These are phyloP conservation scores for Leucogyrophana mollusca DNA, from an alignment of 768 basidiomycete species.

Conservation along the genomic window DNA sequence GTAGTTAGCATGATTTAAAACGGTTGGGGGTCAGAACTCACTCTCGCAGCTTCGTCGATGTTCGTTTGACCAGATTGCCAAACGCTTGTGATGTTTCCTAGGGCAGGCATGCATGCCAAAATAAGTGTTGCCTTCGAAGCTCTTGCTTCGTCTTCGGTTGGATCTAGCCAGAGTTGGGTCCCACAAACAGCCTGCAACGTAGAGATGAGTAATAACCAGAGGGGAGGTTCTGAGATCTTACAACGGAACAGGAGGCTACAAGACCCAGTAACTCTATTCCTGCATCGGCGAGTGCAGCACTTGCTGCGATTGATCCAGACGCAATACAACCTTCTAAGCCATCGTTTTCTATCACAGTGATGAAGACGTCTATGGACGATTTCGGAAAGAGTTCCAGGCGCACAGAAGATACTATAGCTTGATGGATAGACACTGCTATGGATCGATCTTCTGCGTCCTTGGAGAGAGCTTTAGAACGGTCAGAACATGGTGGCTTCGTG, in stretches of 20 bases:
- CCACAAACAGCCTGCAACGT: conserved; percentile 51
- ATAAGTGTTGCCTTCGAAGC: conserved; percentile 66
- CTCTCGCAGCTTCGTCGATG: conserved; percentile 51
- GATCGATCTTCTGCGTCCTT: conserved; percentile 95
- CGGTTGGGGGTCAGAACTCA: conserved; percentile 32
- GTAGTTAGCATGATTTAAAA: neutral
- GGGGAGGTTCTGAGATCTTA: conserved; percentile 31
- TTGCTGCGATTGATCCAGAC: conserved; percentile 83
- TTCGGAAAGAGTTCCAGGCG: conserved; percentile 92
- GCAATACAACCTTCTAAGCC: conserved; percentile 88
- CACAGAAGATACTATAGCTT: conserved; percentile 80
- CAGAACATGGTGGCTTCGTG: conserved; percentile 7
- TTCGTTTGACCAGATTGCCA: conserved; percentile 79
- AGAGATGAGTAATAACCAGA: conserved; percentile 8
- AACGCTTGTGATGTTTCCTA: conserved; percentile 78
- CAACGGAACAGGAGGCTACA: conserved; percentile 80
- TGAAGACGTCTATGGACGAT: conserved; percentile 87
- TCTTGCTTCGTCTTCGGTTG: conserved; percentile 65
- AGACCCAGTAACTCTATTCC: conserved; percentile 91
- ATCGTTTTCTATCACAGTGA: conserved; percentile 90
- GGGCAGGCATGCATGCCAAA: conserved; percentile 84
- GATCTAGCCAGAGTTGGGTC: conserved; percentile 74
- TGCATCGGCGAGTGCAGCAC: conserved; percentile 88
- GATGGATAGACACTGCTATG: conserved; percentile 79
- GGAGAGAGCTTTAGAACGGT: conserved; percentile 3